Conservation (phyloP, 306 rosid genomes). For the Mucuna pruriens region DNA sequence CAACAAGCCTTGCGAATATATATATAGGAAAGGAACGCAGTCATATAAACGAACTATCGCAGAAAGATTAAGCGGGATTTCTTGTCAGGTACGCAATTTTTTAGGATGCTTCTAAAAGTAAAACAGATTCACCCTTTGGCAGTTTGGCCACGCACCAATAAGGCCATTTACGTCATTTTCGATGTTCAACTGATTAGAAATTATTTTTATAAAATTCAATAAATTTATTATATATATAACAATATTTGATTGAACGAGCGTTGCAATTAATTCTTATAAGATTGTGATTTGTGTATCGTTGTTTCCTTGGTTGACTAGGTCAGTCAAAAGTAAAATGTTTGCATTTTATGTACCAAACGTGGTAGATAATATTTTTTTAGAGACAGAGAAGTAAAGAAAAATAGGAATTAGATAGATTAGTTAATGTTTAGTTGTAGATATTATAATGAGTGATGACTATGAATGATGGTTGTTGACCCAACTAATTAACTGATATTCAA, state of each 20-base stretch:
- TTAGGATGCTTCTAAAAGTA: not conserved
- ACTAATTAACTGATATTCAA: not conserved
- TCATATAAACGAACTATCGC: not conserved
- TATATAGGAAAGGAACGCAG: constrained; percentile 26
- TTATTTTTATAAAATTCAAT: not conserved
- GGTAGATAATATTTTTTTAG: not conserved
- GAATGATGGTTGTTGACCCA: constrained; percentile 39
- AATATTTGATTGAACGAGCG: too few relatives aligned
- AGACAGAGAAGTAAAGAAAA: not conserved
- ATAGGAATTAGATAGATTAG: constrained; percentile 11
- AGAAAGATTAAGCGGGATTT: constrained; percentile 30
- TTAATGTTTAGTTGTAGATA: constrained; percentile 1
- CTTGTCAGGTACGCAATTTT: constrained; percentile 46
- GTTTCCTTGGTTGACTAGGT: not conserved
- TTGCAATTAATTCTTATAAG: not conserved
- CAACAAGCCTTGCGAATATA: constrained; percentile 39
- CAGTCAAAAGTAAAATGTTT: not conserved
- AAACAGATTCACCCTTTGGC: constrained; percentile 34
- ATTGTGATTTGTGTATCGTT: not conserved
- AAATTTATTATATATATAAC: not conserved
- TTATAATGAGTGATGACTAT: not conserved
- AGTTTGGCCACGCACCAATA: constrained; percentile 13
- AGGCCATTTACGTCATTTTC: constrained; percentile 24
- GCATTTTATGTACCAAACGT: not conserved
- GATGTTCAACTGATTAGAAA: too few relatives aligned